Evolutionary conservation across 441 rosid species (phyloP).

Genomic region (Gossypium schwendimanii): DNA sequence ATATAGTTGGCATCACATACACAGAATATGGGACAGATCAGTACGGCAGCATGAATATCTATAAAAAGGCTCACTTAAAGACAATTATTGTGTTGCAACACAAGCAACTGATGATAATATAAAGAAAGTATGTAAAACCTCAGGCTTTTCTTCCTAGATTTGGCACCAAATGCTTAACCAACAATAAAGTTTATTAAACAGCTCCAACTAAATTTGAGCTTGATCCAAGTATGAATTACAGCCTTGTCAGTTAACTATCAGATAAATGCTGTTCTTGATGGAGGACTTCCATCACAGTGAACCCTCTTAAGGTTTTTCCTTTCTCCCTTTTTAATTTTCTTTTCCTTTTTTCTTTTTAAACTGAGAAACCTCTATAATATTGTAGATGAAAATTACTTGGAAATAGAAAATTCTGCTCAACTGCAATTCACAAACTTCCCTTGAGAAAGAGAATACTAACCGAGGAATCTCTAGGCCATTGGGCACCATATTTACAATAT

Average conservation of each 20-base stretch:
- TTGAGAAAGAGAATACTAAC: conserved; percentile 37
- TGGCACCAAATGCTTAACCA: background rate
- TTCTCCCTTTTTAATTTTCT: background rate
- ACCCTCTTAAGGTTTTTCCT: background rate
- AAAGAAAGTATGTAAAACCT: background rate
- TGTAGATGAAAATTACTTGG: background rate
- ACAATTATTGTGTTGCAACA: background rate
- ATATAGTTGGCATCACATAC: background rate
- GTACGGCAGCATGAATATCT: background rate
- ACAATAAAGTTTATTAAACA: background rate
- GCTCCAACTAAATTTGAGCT: background rate
- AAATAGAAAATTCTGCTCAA: background rate
- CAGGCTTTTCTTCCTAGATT: background rate
- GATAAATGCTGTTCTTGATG: background rate
- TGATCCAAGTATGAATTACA: background rate
- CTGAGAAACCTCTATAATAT: background rate
- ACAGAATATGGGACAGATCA: background rate
- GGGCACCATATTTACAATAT: conserved; percentile 95
- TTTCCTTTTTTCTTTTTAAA: background rate
- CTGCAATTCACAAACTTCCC: background rate
- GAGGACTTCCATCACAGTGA: background rate
- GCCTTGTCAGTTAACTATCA: background rate
- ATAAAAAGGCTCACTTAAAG: background rate
- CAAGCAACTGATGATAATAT: background rate
- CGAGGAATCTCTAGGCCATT: conserved; percentile 97